phyloP scores from a whole-genome alignment of 2,329 filamentous ascomycete genomes.

The Aspergillus alliaceus region DNA sequence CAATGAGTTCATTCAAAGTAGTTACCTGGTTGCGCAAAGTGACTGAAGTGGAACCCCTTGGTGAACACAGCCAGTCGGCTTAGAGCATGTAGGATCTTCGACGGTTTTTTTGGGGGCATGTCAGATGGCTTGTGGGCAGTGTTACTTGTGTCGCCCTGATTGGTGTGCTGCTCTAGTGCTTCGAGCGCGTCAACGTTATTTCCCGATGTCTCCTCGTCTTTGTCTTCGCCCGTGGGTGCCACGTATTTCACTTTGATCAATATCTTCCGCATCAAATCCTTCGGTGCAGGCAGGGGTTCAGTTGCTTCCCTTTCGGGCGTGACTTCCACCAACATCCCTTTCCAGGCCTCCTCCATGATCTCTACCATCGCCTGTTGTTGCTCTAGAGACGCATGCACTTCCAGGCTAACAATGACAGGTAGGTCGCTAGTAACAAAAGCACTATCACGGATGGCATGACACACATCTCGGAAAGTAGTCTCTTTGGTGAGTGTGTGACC shows the following conservation, averaged over 20 bases:
- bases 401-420: conserved; percentile 87
- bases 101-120: conserved; percentile 46
- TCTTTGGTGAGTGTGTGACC: conserved; percentile 83
- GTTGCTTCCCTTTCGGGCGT: conserved; percentile 56
- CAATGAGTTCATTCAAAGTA: conserved; percentile 16
- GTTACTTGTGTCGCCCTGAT: background rate
- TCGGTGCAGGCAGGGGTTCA: conserved; percentile 63
- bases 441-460: conserved; percentile 72
- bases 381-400: conserved; percentile 78
- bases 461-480: conserved; percentile 86
- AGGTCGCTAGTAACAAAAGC: conserved; percentile 75
- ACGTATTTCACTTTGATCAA: conserved; percentile 76
- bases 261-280: conserved; percentile 75
- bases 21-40: conserved; percentile 66
- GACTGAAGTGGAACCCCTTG: conserved; percentile 76
- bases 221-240: conserved; percentile 43
- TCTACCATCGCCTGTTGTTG: conserved; percentile 92
- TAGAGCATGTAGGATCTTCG: conserved; percentile 70
- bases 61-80: conserved; percentile 81
- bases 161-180: conserved; percentile 4
- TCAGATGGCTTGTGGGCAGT: conserved; percentile 2
- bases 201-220: conserved; percentile 21
- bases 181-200: conserved; percentile 15
- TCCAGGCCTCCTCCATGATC: conserved; percentile 91
- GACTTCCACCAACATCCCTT: conserved; percentile 68